These are phyloP conservation scores for Metarhizium humberi DNA, from an alignment of 2,329 filamentous ascomycete species.

Conservation along the genomic window DNA sequence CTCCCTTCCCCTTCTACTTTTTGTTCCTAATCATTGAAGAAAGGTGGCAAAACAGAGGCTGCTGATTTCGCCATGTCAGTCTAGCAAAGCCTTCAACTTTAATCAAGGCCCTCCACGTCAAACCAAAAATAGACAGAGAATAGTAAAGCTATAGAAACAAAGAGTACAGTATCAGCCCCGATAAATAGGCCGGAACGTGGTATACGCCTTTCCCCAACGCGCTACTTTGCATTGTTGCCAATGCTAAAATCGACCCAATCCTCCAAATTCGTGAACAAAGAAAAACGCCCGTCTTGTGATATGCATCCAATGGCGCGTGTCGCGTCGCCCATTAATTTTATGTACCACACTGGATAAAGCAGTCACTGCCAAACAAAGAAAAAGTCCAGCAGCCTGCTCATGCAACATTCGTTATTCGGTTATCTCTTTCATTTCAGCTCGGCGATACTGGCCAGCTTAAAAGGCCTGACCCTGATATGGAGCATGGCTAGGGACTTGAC, in stretches of 20 bases:
- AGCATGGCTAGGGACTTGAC: slow-evolving; percentile 12
- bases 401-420: not conserved
- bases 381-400: not conserved
- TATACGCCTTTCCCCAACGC: not conserved
- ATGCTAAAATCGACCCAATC: not conserved
- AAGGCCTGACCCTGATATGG: slow-evolving; percentile 29
- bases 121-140: not conserved
- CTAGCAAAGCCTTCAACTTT: not conserved
- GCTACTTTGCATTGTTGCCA: not conserved
- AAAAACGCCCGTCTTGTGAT: slow-evolving; percentile 1
- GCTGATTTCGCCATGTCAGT: not conserved
- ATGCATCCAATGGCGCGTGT: slow-evolving; percentile 5
- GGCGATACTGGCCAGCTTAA: slow-evolving; percentile 8
- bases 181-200: not conserved
- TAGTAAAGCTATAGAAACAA: not conserved
- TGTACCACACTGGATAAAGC: not conserved
- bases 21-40: too few species aligned
- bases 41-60: too few species aligned
- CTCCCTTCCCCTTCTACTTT: not conserved
- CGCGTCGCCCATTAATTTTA: not conserved
- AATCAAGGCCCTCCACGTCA: not conserved
- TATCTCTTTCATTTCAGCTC: not conserved
- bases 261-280: not conserved
- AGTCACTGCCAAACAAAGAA: not conserved
- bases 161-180: not conserved